phyloP scores from a whole-genome alignment of 192 early-diverging fungal species.

The Funneliformis geosporum region DNA sequence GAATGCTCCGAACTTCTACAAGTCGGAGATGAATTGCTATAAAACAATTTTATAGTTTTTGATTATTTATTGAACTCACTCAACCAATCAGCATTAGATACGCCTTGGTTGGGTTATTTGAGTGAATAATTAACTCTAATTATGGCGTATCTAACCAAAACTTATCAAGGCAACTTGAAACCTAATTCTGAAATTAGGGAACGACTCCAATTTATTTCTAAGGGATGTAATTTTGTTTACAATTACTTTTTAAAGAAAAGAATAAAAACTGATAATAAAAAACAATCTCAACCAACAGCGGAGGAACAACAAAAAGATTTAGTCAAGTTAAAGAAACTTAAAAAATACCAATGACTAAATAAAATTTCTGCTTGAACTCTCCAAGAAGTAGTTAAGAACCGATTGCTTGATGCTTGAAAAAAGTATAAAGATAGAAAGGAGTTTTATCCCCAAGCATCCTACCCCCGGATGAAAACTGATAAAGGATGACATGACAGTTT shows the following conservation, averaged over 20 bases:
- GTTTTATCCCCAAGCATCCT: not conserved
- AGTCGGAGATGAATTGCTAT: too few species aligned
- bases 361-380: not conserved
- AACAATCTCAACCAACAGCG: not conserved
- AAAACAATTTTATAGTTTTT: too few species aligned
- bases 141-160: too few species aligned
- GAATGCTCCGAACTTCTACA: too few species aligned
- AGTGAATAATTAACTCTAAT: too few species aligned
- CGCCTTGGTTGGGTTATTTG: too few species aligned
- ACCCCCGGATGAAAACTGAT: not conserved
- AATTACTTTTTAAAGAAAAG: not conserved
- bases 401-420: not conserved
- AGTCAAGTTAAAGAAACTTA: not conserved
- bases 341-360: not conserved
- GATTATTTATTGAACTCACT: too few species aligned
- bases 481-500: not conserved
- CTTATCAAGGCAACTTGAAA: too few species aligned
- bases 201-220: not conserved
- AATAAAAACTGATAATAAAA: not conserved
- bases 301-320: not conserved
- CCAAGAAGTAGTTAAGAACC: not conserved
- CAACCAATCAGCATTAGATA: too few species aligned
- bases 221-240: not conserved
- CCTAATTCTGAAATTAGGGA: too few species aligned
- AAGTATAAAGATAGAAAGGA: not conserved